These are phyloP conservation scores for Yarrowia galli DNA, from an alignment of 1,139 yeast genomes.

Conservation along the genomic window DNA sequence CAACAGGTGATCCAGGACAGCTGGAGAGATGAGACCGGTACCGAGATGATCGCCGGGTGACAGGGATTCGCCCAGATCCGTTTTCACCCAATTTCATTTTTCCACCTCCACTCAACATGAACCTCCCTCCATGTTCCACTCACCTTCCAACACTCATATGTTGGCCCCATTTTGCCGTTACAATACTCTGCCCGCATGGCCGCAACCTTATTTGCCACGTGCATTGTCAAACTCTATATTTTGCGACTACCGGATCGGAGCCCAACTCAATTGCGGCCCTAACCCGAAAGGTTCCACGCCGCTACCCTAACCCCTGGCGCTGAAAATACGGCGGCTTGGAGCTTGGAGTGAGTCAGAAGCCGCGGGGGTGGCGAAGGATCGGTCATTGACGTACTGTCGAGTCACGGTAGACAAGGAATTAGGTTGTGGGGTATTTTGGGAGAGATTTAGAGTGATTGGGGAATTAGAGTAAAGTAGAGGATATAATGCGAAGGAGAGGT, in stretches of 20 bases:
- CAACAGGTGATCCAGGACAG: too few relatives aligned
- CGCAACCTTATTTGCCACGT: conserved; percentile 1
- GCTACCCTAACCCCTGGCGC: conserved; percentile 3
- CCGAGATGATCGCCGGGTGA: too few relatives aligned
- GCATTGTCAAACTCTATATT: not conserved
- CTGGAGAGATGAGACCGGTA: too few relatives aligned
- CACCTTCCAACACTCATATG: not conserved
- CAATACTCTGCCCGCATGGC: not conserved
- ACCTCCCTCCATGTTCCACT: too few relatives aligned
- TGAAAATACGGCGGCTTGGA: conserved; percentile 3
- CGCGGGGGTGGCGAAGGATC: too few relatives aligned
- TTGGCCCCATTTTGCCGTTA: not conserved
- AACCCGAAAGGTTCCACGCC: conserved; percentile 9
- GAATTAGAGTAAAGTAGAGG: not conserved
- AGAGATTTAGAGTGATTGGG: not conserved
- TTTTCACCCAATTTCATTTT: too few relatives aligned
- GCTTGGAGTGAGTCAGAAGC: conserved; percentile 7
- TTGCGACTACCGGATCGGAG: not conserved
- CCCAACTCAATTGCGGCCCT: conserved; percentile 7
- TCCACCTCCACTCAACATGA: not conserved
- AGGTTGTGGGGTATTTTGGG: too few relatives aligned
- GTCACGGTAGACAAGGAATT: not conserved
- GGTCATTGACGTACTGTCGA: not conserved
- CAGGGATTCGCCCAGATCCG: too few relatives aligned
- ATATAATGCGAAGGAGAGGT: not conserved